Percentiles rank a stretch among this genome's conserved stretches.
Evolutionary conservation across 2,329 filamentous ascomycete species (phyloP).

Genomic region (Aspergillus unguis): DNA sequence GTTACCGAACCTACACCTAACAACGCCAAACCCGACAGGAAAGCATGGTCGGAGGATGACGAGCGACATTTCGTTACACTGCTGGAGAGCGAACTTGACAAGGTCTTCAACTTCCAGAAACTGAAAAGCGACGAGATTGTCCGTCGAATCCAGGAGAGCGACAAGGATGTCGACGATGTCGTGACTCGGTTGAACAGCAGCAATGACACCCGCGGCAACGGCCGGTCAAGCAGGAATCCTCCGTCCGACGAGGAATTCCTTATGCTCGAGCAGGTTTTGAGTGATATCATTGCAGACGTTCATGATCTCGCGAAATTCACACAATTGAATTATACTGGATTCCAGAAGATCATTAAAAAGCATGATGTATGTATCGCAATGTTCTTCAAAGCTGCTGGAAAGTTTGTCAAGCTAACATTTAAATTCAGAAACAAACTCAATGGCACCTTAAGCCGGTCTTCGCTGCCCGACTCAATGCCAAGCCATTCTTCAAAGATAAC

Average conservation of each 20-base stretch:
- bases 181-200: constrained; percentile 66
- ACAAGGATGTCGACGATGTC: constrained; percentile 86
- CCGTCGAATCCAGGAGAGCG: constrained; percentile 79
- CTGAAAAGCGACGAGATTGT: constrained; percentile 96
- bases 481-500: constrained; percentile 98
- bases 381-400: neutral
- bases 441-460: constrained; percentile 97
- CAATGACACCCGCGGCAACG: constrained; percentile 40
- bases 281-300: constrained; percentile 97
- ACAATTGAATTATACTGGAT: constrained; percentile 96
- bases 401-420: constrained; percentile 3
- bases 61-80: constrained; percentile 82
- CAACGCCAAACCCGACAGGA: constrained; percentile 50
- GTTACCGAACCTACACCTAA: constrained; percentile 49
- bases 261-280: constrained; percentile 87
- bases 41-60: constrained; percentile 84
- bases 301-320: constrained; percentile 98
- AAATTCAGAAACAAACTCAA: constrained; percentile 75
- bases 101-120: constrained; percentile 96
- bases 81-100: constrained; percentile 90
- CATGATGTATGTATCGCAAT: constrained; percentile 68
- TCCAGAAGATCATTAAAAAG: constrained; percentile 99
- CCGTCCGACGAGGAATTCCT: constrained; percentile 91
- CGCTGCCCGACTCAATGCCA: constrained; percentile 86
- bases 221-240: constrained; percentile 28